A percentile compares a stretch with the other conserved stretches of the same genome.
Conservation (phyloP, 805 yeast genomes). For the Sugiyamaella mastotermitis region DNA sequence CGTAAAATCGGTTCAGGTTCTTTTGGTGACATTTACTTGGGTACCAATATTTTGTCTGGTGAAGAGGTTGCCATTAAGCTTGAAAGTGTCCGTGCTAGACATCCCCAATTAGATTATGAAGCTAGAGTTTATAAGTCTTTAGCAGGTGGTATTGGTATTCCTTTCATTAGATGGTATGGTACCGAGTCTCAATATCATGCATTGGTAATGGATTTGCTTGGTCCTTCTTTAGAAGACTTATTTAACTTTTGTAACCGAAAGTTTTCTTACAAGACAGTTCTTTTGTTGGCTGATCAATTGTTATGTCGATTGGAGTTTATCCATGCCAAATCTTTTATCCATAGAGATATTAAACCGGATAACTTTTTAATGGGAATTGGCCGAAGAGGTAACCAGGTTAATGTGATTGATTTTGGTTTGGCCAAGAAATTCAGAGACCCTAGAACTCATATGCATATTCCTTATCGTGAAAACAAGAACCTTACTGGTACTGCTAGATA, state of each 20-base stretch:
- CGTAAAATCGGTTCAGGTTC: slow-evolving; percentile 96
- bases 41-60: slow-evolving; percentile 86
- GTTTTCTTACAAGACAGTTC: slow-evolving; percentile 87
- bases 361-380: slow-evolving; percentile 86
- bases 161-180: slow-evolving; percentile 95
- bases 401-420: slow-evolving; percentile 89
- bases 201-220: slow-evolving; percentile 91
- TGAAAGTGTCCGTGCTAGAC: slow-evolving; percentile 84
- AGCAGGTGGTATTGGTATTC: slow-evolving; percentile 96
- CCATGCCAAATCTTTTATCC: slow-evolving; percentile 89
- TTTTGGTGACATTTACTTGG: slow-evolving; percentile 92
- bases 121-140: slow-evolving; percentile 92
- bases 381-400: slow-evolving; percentile 88
- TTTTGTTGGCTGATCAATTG: slow-evolving; percentile 89
- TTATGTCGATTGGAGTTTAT: slow-evolving; percentile 91
- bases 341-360: slow-evolving; percentile 79
- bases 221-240: slow-evolving; percentile 91
- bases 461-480: slow-evolving; percentile 93
- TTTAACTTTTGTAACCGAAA: slow-evolving; percentile 94
- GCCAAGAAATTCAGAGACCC: slow-evolving; percentile 94
- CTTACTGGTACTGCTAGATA: slow-evolving; percentile 97
- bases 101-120: slow-evolving; percentile 95
- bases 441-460: slow-evolving; percentile 88
- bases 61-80: slow-evolving; percentile 97
- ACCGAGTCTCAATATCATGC: slow-evolving; percentile 95